Percentiles rank a stretch among this genome's conserved stretches.
Conservation (phyloP, 345 rosid species). For the Eucalyptus sideroxylon region DNA sequence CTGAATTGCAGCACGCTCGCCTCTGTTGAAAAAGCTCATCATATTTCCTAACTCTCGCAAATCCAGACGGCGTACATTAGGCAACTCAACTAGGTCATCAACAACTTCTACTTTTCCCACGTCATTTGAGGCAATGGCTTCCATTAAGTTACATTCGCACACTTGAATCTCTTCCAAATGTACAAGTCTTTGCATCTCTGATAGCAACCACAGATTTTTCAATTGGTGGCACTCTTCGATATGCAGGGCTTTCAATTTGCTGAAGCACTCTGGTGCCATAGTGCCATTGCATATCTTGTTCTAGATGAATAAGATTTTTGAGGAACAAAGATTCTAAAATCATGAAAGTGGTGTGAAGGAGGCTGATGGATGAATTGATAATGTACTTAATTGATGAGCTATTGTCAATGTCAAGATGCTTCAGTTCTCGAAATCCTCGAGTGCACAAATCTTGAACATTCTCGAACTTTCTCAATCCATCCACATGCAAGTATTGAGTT, state of each 20-base stretch:
- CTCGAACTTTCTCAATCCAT: rapidly evolving
- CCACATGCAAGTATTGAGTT: not conserved
- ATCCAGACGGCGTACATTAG: too few species aligned
- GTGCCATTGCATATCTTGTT: not conserved
- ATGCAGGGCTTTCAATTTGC: rapidly evolving
- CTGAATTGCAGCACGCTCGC: rapidly evolving
- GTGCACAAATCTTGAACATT: rapidly evolving
- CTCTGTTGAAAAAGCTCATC: not conserved
- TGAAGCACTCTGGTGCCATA: not conserved
- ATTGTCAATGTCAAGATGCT: not conserved
- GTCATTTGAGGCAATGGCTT: rapidly evolving
- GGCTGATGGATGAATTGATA: not conserved
- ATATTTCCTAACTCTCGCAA: too few species aligned
- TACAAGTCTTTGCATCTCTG: not conserved
- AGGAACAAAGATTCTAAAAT: not conserved
- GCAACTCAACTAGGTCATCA: too few species aligned
- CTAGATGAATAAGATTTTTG: rapidly evolving
- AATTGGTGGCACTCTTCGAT: not conserved
- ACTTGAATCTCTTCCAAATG: not conserved
- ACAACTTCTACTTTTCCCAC: rapidly evolving
- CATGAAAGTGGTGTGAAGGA: rapidly evolving
- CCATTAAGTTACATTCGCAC: rapidly evolving
- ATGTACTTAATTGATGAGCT: not conserved
- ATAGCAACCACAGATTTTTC: rapidly evolving
- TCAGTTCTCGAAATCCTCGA: not conserved